phyloP scores from a whole-genome alignment of 306 rosid genomes.

The Fragaria nilgerrensis region DNA sequence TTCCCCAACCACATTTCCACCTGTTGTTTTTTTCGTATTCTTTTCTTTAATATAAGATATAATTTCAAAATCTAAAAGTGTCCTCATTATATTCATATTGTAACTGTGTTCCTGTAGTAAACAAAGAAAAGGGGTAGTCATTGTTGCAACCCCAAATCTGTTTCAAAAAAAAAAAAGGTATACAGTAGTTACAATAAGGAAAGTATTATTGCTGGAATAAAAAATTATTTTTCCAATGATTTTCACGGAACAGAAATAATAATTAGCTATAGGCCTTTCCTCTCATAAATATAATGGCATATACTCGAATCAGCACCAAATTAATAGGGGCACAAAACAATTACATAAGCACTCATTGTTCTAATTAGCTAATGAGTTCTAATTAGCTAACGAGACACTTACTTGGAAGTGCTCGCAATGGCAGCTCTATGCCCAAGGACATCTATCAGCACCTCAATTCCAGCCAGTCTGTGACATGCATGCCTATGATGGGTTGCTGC shows the following conservation, averaged over 20 bases:
- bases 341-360: neutral
- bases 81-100: no score
- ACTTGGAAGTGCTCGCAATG: conserved; percentile 80
- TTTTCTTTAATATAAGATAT: neutral
- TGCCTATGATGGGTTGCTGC: conserved; percentile 87
- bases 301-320: neutral
- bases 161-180: no score
- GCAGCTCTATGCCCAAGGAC: conserved; percentile 72
- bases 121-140: no score
- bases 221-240: neutral
- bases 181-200: neutral
- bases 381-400: conserved; percentile 24
- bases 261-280: neutral
- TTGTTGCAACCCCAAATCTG: no score
- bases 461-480: conserved; percentile 76
- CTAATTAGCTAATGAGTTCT: neutral
- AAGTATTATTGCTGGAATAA: neutral
- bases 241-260: neutral
- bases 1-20: neutral
- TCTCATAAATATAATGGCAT: neutral
- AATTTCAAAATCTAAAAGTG: neutral
- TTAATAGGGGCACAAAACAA: neutral
- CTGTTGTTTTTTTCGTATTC: neutral
- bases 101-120: no score
- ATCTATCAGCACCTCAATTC: conserved; percentile 72